Base-by-base conservation (phyloP, 2,329 filamentous ascomycete genomes). In the Neopestalotiopsis rosae region DNA sequence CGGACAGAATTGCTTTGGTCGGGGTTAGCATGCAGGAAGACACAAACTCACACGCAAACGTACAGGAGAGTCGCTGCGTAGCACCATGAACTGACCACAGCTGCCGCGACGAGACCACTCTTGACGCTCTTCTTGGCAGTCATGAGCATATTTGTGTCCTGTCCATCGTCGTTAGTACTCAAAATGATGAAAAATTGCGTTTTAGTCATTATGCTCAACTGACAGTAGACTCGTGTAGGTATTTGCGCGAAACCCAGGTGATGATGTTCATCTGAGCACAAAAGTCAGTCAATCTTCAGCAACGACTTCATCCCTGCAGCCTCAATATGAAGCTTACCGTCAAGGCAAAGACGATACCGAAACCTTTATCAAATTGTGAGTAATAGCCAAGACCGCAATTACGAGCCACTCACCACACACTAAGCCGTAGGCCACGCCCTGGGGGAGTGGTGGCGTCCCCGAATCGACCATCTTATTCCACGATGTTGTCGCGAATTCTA, bases 111-210 rank as follows among this genome's bases (percentile, higher is more conserved):
- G 30, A 69, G 42, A 10, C 68, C 68, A 30, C 58, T 65, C 56
- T 69, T 69, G 14, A 69, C 66, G 40, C 68, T 69, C 52, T 69
- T 69, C 61, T 69, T 69, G 24, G 68, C 68, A 4, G 68, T 69
- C 68, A 69, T 69, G 30, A 69, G 65, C 61, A 68, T 68, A 56
- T 69, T 69, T 14, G 68, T 66, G 20, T 69, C 68, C 65, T 69
- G 34, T 1, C 5, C 13, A 32, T 40, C 49, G 42, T 14, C 28
- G 42, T 68, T 56, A 68, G 59, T 28, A 28, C 24, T 28, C 24
- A 28, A 28, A 28, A 28, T 4, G 4, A 28, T 4, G 24, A 28
- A 28, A 3, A 28, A 28, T 28, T 28, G 24, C 4, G 24, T 28
- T 28, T 28, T 28, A 28, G 24, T 28, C 24, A 28, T 28, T 3